These are phyloP conservation scores for Fusarium sambucinum DNA, from an alignment of 2,329 filamentous ascomycete species.

Conservation along the genomic window DNA sequence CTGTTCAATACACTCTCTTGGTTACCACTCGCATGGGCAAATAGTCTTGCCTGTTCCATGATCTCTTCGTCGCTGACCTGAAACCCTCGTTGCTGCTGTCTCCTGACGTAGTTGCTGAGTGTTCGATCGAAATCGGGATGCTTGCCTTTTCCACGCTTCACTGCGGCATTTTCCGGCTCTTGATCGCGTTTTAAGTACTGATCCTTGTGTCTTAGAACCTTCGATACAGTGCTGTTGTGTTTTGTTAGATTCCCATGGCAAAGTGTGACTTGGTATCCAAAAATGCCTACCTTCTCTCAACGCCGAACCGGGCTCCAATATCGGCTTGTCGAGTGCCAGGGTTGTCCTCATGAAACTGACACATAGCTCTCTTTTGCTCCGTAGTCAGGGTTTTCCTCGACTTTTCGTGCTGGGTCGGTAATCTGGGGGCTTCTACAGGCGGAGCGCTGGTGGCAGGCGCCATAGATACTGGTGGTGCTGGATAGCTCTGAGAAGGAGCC, in stretches of 20 bases:
- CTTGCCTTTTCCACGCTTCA: constrained; percentile 86
- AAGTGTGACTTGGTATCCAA: constrained; percentile 11
- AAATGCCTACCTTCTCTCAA: constrained; percentile 87
- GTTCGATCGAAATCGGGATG: constrained; percentile 92
- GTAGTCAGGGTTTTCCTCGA: constrained; percentile 91
- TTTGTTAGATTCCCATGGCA: constrained; percentile 47
- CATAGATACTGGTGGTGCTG: constrained; percentile 69
- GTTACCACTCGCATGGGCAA: constrained; percentile 76
- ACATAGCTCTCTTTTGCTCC: constrained; percentile 91
- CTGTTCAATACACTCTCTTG: constrained; percentile 78
- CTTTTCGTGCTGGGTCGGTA: constrained; percentile 63
- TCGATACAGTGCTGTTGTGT: constrained; percentile 88
- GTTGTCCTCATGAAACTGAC: constrained; percentile 90
- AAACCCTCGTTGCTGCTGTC: constrained; percentile 80
- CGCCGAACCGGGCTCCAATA: constrained; percentile 94
- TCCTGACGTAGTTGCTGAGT: constrained; percentile 86
- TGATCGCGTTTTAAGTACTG: constrained; percentile 90
- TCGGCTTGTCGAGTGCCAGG: constrained; percentile 94
- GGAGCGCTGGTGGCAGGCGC: constrained; percentile 68
- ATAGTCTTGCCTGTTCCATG: constrained; percentile 84
- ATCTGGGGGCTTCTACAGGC: constrained; percentile 48
- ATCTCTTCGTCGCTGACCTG: constrained; percentile 84
- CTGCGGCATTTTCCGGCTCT: constrained; percentile 72
- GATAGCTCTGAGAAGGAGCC: constrained; percentile 64
- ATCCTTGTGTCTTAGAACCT: constrained; percentile 93